phyloP scores from a whole-genome alignment of 2,329 filamentous ascomycete genomes.

The Exserohilum rostratum region DNA sequence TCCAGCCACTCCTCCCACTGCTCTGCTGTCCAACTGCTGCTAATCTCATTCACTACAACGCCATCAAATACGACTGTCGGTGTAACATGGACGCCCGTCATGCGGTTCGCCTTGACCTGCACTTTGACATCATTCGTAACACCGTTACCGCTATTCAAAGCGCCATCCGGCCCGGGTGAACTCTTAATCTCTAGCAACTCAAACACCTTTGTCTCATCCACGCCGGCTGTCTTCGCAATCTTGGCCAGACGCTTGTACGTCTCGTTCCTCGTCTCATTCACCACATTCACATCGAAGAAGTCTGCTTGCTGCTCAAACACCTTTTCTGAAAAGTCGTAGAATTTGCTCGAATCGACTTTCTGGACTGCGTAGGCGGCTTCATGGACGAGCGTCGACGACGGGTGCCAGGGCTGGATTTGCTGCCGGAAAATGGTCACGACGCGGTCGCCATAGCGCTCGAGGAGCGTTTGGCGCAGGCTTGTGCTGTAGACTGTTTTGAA shows the following conservation, averaged over 20 bases:
- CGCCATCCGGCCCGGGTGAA: slow-evolving; percentile 69
- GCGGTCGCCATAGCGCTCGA: slow-evolving; percentile 65
- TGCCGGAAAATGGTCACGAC: slow-evolving; percentile 85
- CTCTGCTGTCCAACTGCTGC: slow-evolving; percentile 75
- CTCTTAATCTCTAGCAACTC: slow-evolving; percentile 70
- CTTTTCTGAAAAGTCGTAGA: slow-evolving; percentile 77
- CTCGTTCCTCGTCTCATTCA: slow-evolving; percentile 81
- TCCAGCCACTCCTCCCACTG: slow-evolving; percentile 87
- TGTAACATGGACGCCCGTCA: slow-evolving; percentile 86
- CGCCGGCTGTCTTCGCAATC: slow-evolving; percentile 71
- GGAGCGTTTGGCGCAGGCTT: slow-evolving; percentile 68
- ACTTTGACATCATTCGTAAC: slow-evolving; percentile 87
- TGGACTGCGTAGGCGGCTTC: slow-evolving; percentile 86
- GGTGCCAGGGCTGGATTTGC: slow-evolving; percentile 95
- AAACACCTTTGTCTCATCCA: slow-evolving; percentile 74
- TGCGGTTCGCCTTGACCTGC: slow-evolving; percentile 76
- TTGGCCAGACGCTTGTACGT: slow-evolving; percentile 82
- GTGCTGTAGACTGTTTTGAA: slow-evolving; percentile 75
- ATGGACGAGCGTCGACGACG: slow-evolving; percentile 71
- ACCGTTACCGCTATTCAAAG: slow-evolving; percentile 77
- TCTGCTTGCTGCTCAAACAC: slow-evolving; percentile 73
- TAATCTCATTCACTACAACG: slow-evolving; percentile 77
- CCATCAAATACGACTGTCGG: slow-evolving; percentile 91
- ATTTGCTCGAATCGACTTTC: slow-evolving; percentile 70
- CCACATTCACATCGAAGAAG: slow-evolving; percentile 85